A percentile compares a stretch with the other conserved stretches of the same genome.
phyloP scores from a whole-genome alignment of 1,139 yeast genomes.

The Starmera stellimalicola region DNA sequence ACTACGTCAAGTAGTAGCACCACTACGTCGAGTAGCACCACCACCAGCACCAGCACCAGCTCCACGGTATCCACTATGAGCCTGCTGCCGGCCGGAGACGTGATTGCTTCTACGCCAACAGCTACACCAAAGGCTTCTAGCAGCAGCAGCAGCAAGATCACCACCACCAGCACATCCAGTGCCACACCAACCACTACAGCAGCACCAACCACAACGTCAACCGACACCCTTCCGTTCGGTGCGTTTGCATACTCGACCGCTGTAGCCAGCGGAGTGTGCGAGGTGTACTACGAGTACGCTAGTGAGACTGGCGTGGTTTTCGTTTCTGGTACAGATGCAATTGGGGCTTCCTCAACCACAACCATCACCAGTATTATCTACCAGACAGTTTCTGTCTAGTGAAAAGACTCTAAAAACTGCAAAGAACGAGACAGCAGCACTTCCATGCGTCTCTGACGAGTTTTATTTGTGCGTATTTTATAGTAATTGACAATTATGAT shows the following conservation, averaged over 20 bases:
- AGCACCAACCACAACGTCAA: conserved; percentile 1
- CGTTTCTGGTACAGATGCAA: conserved; percentile 30
- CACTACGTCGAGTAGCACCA: too few relatives aligned
- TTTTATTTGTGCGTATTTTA: neutral
- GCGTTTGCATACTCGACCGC: conserved; percentile 13
- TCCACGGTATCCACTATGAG: too few relatives aligned
- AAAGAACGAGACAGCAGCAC: too few relatives aligned
- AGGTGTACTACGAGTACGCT: conserved; percentile 19
- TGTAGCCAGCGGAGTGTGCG: conserved; percentile 18
- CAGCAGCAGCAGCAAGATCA: neutral
- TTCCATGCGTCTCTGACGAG: neutral
- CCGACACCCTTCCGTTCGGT: neutral
- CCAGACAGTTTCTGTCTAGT: conserved; percentile 18
- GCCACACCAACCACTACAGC: neutral
- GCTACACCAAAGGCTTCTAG: conserved; percentile 3
- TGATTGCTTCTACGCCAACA: conserved; percentile 4
- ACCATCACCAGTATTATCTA: conserved; percentile 19
- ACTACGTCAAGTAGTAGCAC: too few relatives aligned
- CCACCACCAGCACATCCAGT: neutral
- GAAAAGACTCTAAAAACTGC: too few relatives aligned
- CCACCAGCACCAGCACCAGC: too few relatives aligned
- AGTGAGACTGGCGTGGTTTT: conserved; percentile 15
- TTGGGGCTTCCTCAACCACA: conserved; percentile 19
- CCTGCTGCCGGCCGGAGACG: too few relatives aligned
- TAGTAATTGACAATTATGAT: neutral